Percentiles rank a stretch among this genome's conserved stretches.
Conservation (phyloP, 768 basidiomycete genomes). For the Termitomyces sp. region DNA sequence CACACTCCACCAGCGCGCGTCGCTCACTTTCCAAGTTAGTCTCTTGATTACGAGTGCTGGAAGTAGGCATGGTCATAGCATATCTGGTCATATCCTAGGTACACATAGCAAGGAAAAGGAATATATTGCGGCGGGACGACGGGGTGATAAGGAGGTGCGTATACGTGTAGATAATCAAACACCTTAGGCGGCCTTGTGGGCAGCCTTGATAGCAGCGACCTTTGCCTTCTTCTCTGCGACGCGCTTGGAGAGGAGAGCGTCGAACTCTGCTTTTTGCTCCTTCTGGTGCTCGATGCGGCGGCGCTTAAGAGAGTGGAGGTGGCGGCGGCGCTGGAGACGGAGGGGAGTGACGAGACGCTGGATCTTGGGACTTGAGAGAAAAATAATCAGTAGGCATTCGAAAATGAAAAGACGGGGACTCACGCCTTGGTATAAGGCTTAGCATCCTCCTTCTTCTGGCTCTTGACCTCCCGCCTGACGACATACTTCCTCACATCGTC, state of each 20-base stretch:
- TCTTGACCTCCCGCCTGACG: slow-evolving; percentile 86
- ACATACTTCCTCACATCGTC: slow-evolving; percentile 99
- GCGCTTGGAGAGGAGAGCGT: slow-evolving; percentile 83
- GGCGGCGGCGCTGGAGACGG: slow-evolving; percentile 95
- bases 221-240: slow-evolving; percentile 92
- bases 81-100: slow-evolving; percentile 11
- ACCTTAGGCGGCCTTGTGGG: slow-evolving; percentile 53
- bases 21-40: too few relatives aligned
- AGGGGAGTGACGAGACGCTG: slow-evolving; percentile 94
- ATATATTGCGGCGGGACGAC: slow-evolving; percentile 1
- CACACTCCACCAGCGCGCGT: too few relatives aligned
- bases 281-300: slow-evolving; percentile 88
- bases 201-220: slow-evolving; percentile 83
- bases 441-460: slow-evolving; percentile 82
- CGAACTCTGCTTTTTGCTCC: slow-evolving; percentile 94
- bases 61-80: slow-evolving; percentile 1
- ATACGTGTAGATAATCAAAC: background rate
- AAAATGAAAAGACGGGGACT: slow-evolving; percentile 31
- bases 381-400: background rate
- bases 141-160: background rate
- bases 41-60: too few relatives aligned
- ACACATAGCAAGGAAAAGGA: slow-evolving; percentile 7
- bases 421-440: slow-evolving; percentile 98
- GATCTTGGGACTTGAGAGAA: slow-evolving; percentile 77
- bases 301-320: slow-evolving; percentile 84